These are phyloP conservation scores for Ophiocordyceps sinensis DNA, from an alignment of 2,329 filamentous ascomycete species.

Conservation along the genomic window DNA sequence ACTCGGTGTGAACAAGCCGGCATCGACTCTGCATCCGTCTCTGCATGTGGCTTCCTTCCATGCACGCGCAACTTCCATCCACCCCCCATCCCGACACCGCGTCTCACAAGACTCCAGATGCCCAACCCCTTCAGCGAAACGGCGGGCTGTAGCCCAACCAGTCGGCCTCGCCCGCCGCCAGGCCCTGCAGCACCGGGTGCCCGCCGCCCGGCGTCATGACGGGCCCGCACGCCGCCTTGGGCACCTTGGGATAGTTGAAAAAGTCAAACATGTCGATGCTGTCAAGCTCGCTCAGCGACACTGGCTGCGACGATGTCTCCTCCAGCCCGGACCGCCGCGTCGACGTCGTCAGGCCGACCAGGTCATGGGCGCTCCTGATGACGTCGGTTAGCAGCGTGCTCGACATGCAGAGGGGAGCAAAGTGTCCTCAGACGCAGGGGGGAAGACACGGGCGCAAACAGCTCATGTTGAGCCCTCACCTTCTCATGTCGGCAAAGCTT, in stretches of 20 bases:
- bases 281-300: constrained; percentile 25
- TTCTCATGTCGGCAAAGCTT: constrained; percentile 24
- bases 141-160: neutral
- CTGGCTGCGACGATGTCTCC: constrained; percentile 21
- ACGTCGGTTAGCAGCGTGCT: constrained; percentile 1
- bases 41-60: no score
- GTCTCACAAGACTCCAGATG: no score
- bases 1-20: no score
- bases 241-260: constrained; percentile 25
- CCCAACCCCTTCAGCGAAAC: neutral
- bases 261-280: constrained; percentile 30
- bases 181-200: no score
- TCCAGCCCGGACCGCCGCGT: constrained; percentile 22
- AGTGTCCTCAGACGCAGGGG: neutral
- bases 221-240: constrained; percentile 7
- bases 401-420: neutral
- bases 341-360: constrained; percentile 21
- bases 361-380: constrained; percentile 22
- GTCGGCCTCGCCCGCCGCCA: neutral
- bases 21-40: no score
- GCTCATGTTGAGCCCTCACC: constrained; percentile 11
- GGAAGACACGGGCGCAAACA: neutral
- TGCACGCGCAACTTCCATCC: no score
- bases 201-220: neutral
- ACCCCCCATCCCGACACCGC: no score